Percentiles rank a stretch among this genome's conserved stretches.
Conservation (phyloP, 1,139 yeast genomes). For the Arxiozyma slooffiae region DNA sequence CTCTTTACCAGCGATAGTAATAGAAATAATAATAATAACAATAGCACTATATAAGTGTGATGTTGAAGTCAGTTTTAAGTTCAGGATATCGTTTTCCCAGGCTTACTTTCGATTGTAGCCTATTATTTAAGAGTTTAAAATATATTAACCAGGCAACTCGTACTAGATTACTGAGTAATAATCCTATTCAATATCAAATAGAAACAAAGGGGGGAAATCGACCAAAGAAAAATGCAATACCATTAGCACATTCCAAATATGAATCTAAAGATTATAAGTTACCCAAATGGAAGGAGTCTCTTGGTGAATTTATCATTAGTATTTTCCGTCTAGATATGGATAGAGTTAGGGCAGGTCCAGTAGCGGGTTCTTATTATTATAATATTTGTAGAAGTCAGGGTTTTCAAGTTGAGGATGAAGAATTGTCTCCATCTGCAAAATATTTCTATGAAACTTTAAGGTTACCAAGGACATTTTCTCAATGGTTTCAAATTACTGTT, state of each 20-base stretch:
- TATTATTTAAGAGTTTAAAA: neutral
- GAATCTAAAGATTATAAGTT: constrained; percentile 51
- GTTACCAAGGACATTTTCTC: constrained; percentile 78
- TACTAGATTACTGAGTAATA: neutral
- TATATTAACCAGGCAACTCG: neutral
- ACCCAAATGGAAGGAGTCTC: constrained; percentile 57
- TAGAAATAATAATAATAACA: neutral
- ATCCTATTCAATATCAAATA: neutral
- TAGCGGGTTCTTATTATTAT: constrained; percentile 82
- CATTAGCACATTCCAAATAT: constrained; percentile 43
- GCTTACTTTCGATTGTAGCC: neutral
- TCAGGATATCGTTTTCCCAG: neutral
- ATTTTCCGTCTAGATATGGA: constrained; percentile 81
- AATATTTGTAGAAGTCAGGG: constrained; percentile 84
- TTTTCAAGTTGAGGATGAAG: constrained; percentile 61
- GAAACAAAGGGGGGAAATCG: neutral
- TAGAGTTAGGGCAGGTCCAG: constrained; percentile 81
- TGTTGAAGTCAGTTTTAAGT: neutral
- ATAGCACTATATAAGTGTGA: neutral
- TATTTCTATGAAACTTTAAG: constrained; percentile 73
- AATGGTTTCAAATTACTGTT: constrained; percentile 88
- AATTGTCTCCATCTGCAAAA: constrained; percentile 51
- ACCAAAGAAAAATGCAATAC: neutral
- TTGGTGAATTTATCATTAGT: constrained; percentile 65
- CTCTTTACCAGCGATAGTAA: neutral